Base-by-base conservation (phyloP, 306 rosid genomes). In the Vigna reflexopilosa region DNA sequence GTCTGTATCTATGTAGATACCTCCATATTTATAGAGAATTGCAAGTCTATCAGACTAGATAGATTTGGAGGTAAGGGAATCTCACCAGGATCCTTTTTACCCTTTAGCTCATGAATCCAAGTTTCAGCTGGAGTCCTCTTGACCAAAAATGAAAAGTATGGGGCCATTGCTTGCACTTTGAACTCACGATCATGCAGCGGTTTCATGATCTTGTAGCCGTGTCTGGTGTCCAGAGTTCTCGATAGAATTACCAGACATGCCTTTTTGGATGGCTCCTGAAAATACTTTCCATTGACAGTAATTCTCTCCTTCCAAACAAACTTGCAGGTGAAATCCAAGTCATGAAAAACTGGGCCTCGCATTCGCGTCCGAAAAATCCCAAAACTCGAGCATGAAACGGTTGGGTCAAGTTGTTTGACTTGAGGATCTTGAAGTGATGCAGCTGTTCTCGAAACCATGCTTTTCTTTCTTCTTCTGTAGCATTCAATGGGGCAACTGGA, bases 51-150 rank as follows among this genome's bases (percentile, higher is more conserved):
- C 51, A 93, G 42, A 84, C 90, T 93, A 13, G 94, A 88, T 62
- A 87, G 80, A 52, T 93, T 90, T 78, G 87, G 96, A 61, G 92
- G 75, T 70, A 90, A 78, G 15, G 91, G 85, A 80, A 90, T 90
- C 81, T 78, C 87, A 58, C 94, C 96, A 6, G 90, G 97, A 77
- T 93, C 96, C 68, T 71, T 86, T 36, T 79, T 85, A 59, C 91
- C 97, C 24, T 67, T 85, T 77, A 93, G 52, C 50, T 76, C 88
- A 22, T 69, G 54, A 66, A 90, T 62, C 97, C 97, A 92, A 67
- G 81, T 58, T 81, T 89, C 83, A 1, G 89, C 97, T 3, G 90
- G 92, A 14, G 96, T 90, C 28, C 72, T 74, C 12, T 62, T 85
- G 85, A 92, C 86, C 77, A 92, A 80, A 78, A 81, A 82, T 30